Base-by-base conservation (phyloP, 257 asterid species). In the Salvia miltiorrhiza region DNA sequence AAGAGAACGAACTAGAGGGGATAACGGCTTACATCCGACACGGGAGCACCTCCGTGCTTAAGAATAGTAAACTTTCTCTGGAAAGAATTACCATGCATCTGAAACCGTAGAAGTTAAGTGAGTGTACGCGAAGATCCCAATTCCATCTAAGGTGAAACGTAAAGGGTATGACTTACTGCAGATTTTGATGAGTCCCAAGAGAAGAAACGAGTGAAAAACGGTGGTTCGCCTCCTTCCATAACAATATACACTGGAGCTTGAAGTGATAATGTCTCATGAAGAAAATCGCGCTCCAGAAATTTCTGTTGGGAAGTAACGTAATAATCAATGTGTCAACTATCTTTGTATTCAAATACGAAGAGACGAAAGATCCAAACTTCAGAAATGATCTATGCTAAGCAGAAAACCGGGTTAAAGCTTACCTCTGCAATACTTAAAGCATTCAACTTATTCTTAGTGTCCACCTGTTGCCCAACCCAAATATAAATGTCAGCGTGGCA, bases 71-170 rank as follows among this genome's bases (percentile, higher is more conserved):
- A 84, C 76, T 88, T 95, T 77, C 97, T 95, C 81, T 95, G 90
- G 83, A 92, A 95, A 55, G 99, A 95, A 85, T 93, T 77, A 53
- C 96, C 99, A 47, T 79, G 96, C 88, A 88, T 84, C 99, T 93
- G 92, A 49, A 81, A 63, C 56, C 71, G 76, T 53, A 65, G 37
- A 71, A 59, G 20, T 65, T 12, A 37, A 66, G 9, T 47, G 23
- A 48, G 53, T 40, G 49, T 65, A 67, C 73, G 70, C 26, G 66
- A 76, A 59, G 50, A 54, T 43, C 26, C 43, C 37, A 35, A 16
- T 12, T 48, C 20, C 12, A 37, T 58, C 12, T 32, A 33, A 70
- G 44, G 33, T n/a, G 33, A 63, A 19, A 67, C 6, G 17, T 58
- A 45, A 26, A 71, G 73, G 52, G 69, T 37, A 65, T 61, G 78